Base-by-base conservation (phyloP, 495 filamentous ascomycete species). In the Hyaloscypha bicolor region DNA sequence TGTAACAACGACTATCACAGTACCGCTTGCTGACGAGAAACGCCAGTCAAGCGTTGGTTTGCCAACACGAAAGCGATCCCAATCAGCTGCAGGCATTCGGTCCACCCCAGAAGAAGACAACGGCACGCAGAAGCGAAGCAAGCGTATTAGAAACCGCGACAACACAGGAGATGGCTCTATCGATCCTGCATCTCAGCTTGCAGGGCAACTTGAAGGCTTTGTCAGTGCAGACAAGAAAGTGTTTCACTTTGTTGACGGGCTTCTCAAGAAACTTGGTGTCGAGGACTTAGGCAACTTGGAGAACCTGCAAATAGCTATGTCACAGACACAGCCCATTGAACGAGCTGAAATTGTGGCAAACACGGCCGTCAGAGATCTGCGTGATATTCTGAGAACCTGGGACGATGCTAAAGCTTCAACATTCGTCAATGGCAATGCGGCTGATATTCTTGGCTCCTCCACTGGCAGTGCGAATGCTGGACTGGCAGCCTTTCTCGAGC, bases 91-190 rank as follows among this genome's bases (percentile, higher is more conserved):
- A 12, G 88, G 87, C 0, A 74, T 91, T 25, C 78, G 79, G 0
- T 87, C 88, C 16, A 77, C 74, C 1, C 76, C 62, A 12, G 83
- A 85, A 29, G 84, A 87, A 35, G 83, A 86, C 53, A 77, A 90
- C 66, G 86, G 83, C 9, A 85, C 88, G 5, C 84, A 91, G 55
- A 86, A 89, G 71, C 87, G 93, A 72, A 96, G 92, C 78, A 94
- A 94, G 73, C 85, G 94, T 57, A 92, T 91, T 32, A 86, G 92
- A 67, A 89, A 91, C 32, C 85, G 93, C 42, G 93, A 94, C 59
- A 91, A 88, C 6, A 87, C 87, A 65, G 76, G 77, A 2, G 92
- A 91, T 6, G 91, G 92, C 29, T 84, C 83, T 53, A 83, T 89
- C 68, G 90, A 94, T 65, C 85, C 87, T 37, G 82, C 83, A n/a